A percentile compares a stretch with the other conserved stretches of the same genome.
phyloP scores from a whole-genome alignment of 345 rosid species.

The Eucalyptus cloeziana region DNA sequence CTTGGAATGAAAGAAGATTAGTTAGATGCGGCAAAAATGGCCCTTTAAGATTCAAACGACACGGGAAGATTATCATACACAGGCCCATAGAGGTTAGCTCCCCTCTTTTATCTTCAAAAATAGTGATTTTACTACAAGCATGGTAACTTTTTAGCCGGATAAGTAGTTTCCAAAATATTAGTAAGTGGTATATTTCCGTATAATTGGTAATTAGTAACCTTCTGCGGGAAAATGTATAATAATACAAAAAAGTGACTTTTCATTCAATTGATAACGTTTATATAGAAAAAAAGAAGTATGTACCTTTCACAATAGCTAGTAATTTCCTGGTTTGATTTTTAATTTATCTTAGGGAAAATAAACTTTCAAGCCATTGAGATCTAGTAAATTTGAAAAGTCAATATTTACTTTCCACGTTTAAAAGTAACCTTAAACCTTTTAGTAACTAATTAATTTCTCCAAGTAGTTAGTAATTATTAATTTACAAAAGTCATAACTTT shows the following conservation, averaged over 20 bases:
- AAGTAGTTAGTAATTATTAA: too few relatives aligned
- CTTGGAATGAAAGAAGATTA: not conserved
- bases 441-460: too few relatives aligned
- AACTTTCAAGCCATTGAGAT: not conserved
- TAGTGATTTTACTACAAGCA: not conserved
- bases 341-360: not conserved
- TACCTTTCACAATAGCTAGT: not conserved
- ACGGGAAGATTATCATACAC: not conserved
- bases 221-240: not conserved
- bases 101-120: not conserved
- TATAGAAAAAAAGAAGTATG: not conserved
- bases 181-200: not conserved
- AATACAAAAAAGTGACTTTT: not conserved
- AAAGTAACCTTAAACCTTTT: too few relatives aligned
- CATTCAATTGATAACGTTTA: not conserved
- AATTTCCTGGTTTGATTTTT: not conserved
- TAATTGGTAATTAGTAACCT: not conserved
- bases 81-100: not conserved
- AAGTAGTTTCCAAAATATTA: too few relatives aligned
- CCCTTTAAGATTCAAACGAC: not conserved
- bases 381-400: not conserved
- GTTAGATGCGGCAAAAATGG: not conserved
- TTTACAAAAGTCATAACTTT: too few relatives aligned
- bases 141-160: not conserved
- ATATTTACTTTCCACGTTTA: not conserved